Evolutionary conservation across 176 grass and related monocot genomes (phyloP), one percentile per base, ranked within the genome.

Genomic region (Eleusine coracana): DNA sequence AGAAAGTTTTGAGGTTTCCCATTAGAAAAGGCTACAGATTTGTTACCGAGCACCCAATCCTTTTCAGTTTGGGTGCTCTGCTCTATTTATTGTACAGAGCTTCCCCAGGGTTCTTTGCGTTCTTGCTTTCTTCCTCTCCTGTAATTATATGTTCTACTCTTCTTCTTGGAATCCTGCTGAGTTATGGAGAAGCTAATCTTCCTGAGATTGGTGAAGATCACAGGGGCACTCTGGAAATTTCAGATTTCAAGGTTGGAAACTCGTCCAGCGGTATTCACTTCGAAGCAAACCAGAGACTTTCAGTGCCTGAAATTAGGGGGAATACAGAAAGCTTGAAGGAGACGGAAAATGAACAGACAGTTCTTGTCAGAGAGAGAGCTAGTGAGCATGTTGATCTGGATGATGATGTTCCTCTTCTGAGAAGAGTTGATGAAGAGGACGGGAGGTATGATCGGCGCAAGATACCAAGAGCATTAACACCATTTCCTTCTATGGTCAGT

Each of bases 111-210:
- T 87, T 92, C 63, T 94, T 94, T 83, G 77, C 38, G 2, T 90
- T 92, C 55, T 88, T 97, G 44, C 83, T 97, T 45, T 92, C 90
- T 25, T 88, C 85, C 58, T 90, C 87, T n/a, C 94, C 94, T 77
- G 88, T 97, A 79, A 84, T 94, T 86, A 52, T 94, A 81, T 94
- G 92, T 18, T 87, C 94, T 69, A 77, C 90, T 83, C 70, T 97
- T 90, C 87, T 97, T 73, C 92, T 97, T 75, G 94, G 94, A 82
- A 85, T 77, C 39, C 83, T 97, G 45, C 88, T 97, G 56, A 97
- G 90, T 75, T 92, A 87, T 80, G 88, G 92, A 71, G 87, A 90
- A 41, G 79, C 75, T 0, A 80, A 92, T 45, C 67, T 94, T 69
- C 86, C 87, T 29, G 85, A 89, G 66, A 66, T 71, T 63, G 83